A percentile compares a stretch with the other conserved stretches of the same genome.
Conservation (phyloP, 176 grass and related monocot species). For the Phoenix roebelenii region DNA sequence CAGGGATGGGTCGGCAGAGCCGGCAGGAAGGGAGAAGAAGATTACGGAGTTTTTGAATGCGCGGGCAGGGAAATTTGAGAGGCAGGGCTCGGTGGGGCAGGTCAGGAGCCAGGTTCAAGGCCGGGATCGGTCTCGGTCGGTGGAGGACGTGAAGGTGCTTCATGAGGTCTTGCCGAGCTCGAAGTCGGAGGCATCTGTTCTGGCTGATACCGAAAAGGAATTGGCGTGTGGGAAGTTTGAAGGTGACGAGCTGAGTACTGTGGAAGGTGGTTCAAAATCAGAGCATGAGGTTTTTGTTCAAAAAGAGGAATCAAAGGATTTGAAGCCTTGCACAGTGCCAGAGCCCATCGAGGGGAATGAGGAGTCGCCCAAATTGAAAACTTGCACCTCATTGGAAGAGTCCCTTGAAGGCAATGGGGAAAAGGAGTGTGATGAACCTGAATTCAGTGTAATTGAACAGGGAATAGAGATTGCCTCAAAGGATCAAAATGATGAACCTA, state of each 20-base stretch:
- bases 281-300: conserved; percentile 1
- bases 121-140: conserved; percentile 20
- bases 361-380: conserved; percentile 51
- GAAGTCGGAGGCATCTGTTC: conserved; percentile 24
- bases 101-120: conserved; percentile 28
- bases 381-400: conserved; percentile 52
- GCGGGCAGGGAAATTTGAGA: conserved; percentile 25
- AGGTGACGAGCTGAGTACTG: background rate
- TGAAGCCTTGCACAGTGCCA: background rate
- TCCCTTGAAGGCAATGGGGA: conserved; percentile 23
- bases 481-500: conserved; percentile 12
- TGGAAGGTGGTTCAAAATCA: background rate
- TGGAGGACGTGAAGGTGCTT: conserved; percentile 66
- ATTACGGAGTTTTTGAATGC: conserved; percentile 23
- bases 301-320: conserved; percentile 15
- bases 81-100: conserved; percentile 23
- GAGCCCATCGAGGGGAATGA: conserved; percentile 8
- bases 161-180: conserved; percentile 65
- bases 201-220: background rate
- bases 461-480: conserved; percentile 43
- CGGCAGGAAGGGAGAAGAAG: conserved; percentile 19
- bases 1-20: background rate
- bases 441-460: conserved; percentile 64
- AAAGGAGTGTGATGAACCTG: conserved; percentile 23
- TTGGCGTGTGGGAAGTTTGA: conserved; percentile 5